phyloP scores from a whole-genome alignment of 345 rosid genomes.

The Lagerstroemia speciosa region DNA sequence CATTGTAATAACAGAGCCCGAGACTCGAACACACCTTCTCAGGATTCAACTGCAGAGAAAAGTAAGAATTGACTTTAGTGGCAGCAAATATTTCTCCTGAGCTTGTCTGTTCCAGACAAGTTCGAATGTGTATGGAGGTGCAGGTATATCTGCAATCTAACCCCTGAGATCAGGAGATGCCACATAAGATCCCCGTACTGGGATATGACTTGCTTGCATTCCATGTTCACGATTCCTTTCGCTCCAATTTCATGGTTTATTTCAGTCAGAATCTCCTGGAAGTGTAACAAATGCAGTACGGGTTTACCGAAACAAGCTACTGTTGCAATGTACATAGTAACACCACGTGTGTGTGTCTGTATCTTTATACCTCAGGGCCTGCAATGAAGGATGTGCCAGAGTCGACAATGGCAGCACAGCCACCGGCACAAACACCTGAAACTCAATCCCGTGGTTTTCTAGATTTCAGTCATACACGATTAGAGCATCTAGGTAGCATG shows the following conservation, averaged over 20 bases:
- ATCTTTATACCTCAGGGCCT: conserved; percentile 53
- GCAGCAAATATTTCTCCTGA: neutral
- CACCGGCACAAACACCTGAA: conserved; percentile 42
- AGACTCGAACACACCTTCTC: conserved; percentile 11
- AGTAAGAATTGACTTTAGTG: neutral
- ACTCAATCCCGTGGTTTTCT: neutral
- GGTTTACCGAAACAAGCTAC: neutral
- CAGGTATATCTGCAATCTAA: conserved; percentile 3
- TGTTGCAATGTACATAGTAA: conserved; percentile 1
- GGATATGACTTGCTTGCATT: conserved; percentile 30
- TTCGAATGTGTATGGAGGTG: neutral
- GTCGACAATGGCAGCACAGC: conserved; percentile 69
- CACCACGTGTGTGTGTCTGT: too few species aligned
- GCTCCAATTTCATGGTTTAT: conserved; percentile 44
- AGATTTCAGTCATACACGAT: neutral
- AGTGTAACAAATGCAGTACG: conserved; percentile 3
- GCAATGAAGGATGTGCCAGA: conserved; percentile 71
- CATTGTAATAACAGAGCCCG: conserved; percentile 4
- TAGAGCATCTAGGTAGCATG: neutral
- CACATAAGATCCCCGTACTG: conserved; percentile 33
- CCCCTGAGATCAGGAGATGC: conserved; percentile 38
- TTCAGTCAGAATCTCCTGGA: conserved; percentile 33
- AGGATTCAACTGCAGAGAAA: conserved; percentile 9
- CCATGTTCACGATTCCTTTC: conserved; percentile 31
- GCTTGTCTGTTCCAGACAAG: neutral